Evolutionary conservation across 1,139 yeast genomes (phyloP), one percentile per base, ranked within the genome.

Genomic region (Pichia sp.): DNA sequence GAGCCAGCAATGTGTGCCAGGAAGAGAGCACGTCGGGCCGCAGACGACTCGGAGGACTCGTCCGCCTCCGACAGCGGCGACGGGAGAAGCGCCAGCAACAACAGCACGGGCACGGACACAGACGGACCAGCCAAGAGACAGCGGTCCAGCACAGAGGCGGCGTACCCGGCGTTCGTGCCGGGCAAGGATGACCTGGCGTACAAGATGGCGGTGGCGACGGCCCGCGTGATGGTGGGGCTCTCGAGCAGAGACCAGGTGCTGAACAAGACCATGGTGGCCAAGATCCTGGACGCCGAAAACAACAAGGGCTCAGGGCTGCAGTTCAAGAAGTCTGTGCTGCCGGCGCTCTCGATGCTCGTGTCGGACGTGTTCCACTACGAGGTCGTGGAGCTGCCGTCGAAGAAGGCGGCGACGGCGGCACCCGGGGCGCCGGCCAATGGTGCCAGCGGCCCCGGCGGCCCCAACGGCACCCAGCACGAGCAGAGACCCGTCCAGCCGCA

Each of bases 251-350:
- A 59, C 32, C 70, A 67, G 53, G 55, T 61, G 0, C 49, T 69
- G n/a, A 67, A 63, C 8, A 64, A 62, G 49, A 59, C 58, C 7
- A 54, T 58, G 29, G 57, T 68, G 7, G 36, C 65, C 7, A 67
- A 66, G 45, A 51, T 68, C 5, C 48, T 65, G 52, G 70, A 66
- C 31, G 53, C 62, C 6, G 70, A 66, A 50, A 58, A 59, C 10
- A 66, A 62, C 50, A 57, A 60, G 42, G 65, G 64, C 19, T 50
- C 64, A 23, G 62, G 66, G 34, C 47, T 63, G 6, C 64, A 63
- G 41, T 64, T 64, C 47, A 64, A 57, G 38, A 61, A 61, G 46
- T 59, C 62, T 32, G 56, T 69, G 5, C 51, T 63, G 23, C 63
- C 60, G 3, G n/a, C 38, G 10, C 23, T 54, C n/a, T 19, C 47